Evolutionary conservation across 805 yeast species (phyloP).

Genomic region (Vanderwaltozyma yarrowii): DNA sequence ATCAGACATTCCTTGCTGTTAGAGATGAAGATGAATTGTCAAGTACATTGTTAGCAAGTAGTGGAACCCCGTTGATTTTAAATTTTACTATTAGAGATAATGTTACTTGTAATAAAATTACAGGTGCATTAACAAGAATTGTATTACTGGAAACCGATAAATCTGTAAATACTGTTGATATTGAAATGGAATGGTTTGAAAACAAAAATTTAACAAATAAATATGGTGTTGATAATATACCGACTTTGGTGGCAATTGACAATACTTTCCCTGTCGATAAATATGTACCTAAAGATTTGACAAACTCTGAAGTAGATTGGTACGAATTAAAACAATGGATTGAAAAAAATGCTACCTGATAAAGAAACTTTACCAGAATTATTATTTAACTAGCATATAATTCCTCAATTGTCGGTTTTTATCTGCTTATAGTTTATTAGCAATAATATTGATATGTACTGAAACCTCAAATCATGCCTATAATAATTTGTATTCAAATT

Average conservation of each 20-base stretch:
- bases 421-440: too few species aligned
- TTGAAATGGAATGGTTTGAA: conserved; percentile 58
- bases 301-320: conserved; percentile 33
- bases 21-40: conserved; percentile 51
- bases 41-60: conserved; percentile 35
- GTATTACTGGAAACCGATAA: conserved; percentile 40
- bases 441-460: too few species aligned
- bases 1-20: conserved; percentile 36
- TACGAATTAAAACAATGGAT: conserved; percentile 35
- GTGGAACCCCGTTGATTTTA: conserved; percentile 52
- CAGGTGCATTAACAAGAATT: conserved; percentile 48
- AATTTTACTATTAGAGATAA: conserved; percentile 67
- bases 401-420: too few species aligned
- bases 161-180: conserved; percentile 53
- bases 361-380: background rate
- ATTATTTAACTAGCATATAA: too few species aligned
- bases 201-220: conserved; percentile 42
- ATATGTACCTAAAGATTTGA: conserved; percentile 25
- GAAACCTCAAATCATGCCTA: too few species aligned
- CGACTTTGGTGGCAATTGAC: conserved; percentile 55
- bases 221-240: conserved; percentile 48
- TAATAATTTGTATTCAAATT: too few species aligned
- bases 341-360: conserved; percentile 25
- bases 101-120: conserved; percentile 47
- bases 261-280: conserved; percentile 49